phyloP scores from a whole-genome alignment of 345 rosid species.

The Gossypium mustelinum region DNA sequence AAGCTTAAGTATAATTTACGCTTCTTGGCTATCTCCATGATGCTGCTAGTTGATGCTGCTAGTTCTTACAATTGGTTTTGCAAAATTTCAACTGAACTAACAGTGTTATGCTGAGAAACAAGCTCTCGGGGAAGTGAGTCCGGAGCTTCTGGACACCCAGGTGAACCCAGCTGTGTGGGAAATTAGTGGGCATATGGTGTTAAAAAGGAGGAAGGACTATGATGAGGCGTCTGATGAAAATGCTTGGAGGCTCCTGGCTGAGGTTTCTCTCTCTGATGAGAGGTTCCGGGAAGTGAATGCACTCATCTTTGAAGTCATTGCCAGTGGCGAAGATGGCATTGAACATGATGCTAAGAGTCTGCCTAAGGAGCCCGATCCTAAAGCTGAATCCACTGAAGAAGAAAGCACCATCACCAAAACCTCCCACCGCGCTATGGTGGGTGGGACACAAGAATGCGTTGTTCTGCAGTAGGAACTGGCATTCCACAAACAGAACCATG shows the following conservation, averaged over 20 bases:
- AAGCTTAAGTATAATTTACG: background rate
- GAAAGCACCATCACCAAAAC: slow-evolving; percentile 32
- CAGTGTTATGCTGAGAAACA: slow-evolving; percentile 98
- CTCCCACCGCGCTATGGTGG: slow-evolving; percentile 36
- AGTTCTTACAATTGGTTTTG: background rate
- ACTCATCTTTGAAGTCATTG: slow-evolving; percentile 59
- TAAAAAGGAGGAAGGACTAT: slow-evolving; percentile 83
- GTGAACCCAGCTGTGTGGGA: slow-evolving; percentile 99
- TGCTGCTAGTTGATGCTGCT: background rate
- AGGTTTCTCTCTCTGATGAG: slow-evolving; percentile 84
- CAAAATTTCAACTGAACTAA: slow-evolving; percentile 23
- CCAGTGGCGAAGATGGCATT: slow-evolving; percentile 17
- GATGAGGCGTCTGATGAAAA: slow-evolving; percentile 87
- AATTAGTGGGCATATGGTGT: slow-evolving; percentile 95
- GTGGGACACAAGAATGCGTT: slow-evolving; percentile 63
- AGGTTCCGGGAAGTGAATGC: slow-evolving; percentile 71
- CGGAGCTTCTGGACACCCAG: slow-evolving; percentile 79
- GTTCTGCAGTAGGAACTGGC: slow-evolving; percentile 54
- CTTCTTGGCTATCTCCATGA: background rate
- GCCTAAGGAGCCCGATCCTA: slow-evolving; percentile 25
- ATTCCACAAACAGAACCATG: slow-evolving; percentile 3
- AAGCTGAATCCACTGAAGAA: slow-evolving; percentile 17
- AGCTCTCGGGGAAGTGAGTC: slow-evolving; percentile 86
- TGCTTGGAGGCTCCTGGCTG: slow-evolving; percentile 86
- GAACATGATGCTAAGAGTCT: slow-evolving; percentile 21